phyloP scores from a whole-genome alignment of 2,329 filamentous ascomycete genomes.

The Pseudogymnoascus sp. region DNA sequence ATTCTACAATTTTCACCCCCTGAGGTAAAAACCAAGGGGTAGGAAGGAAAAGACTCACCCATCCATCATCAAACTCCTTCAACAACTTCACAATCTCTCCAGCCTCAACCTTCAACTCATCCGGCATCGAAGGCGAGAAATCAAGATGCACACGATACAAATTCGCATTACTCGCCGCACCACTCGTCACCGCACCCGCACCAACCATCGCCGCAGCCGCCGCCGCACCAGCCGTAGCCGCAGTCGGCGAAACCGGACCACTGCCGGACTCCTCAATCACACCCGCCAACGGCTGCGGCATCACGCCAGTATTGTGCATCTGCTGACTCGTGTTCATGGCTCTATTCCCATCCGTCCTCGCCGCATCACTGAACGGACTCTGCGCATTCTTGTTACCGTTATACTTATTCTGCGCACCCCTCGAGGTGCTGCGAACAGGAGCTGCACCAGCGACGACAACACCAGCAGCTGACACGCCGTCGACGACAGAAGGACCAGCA shows the following conservation, averaged over 20 bases:
- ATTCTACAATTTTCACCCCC: not conserved
- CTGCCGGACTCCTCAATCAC: conserved; percentile 1
- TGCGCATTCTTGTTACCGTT: not conserved
- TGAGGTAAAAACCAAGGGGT: not conserved
- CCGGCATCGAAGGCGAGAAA: conserved; percentile 85
- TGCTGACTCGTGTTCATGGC: not conserved
- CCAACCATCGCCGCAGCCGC: conserved; percentile 38
- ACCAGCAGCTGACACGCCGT: conserved; percentile 31
- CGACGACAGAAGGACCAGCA: conserved; percentile 35
- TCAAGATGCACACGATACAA: conserved; percentile 93
- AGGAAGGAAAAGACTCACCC: conserved; percentile 54
- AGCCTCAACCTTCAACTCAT: conserved; percentile 74
- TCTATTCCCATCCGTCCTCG: conserved; percentile 14
- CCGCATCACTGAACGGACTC: conserved; percentile 1
- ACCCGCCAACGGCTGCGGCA: not conserved
- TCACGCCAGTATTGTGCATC: not conserved
- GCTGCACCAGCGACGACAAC: conserved; percentile 35
- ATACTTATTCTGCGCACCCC: not conserved
- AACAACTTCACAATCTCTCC: conserved; percentile 82
- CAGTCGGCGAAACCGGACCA: conserved; percentile 13
- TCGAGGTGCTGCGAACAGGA: conserved; percentile 4
- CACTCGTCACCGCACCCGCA: conserved; percentile 46
- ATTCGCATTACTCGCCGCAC: conserved; percentile 45
- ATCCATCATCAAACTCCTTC: conserved; percentile 97
- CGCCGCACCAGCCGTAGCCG: conserved; percentile 36